A percentile compares a stretch with the other conserved stretches of the same genome.
phyloP scores from a whole-genome alignment of 2,329 filamentous ascomycete species.

The Beauveria brongniartii region DNA sequence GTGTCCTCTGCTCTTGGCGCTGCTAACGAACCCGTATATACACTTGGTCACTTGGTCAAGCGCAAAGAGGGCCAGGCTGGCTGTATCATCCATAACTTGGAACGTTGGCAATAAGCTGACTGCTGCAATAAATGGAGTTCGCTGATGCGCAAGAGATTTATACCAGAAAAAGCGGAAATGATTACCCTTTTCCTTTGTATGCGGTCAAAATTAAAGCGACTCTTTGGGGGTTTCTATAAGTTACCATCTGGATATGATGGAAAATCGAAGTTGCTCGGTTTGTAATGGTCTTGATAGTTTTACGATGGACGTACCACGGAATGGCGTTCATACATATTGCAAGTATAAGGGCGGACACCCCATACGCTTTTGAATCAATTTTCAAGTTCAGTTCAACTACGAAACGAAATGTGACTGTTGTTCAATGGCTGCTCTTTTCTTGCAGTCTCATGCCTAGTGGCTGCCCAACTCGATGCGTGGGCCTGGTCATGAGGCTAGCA shows the following conservation, averaged over 20 bases:
- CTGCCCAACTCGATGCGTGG: too few relatives aligned
- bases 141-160: neutral
- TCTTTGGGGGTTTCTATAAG: neutral
- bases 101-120: conserved; percentile 21
- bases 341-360: too few relatives aligned
- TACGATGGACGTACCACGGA: too few relatives aligned
- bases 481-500: too few relatives aligned
- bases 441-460: too few relatives aligned
- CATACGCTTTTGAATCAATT: too few relatives aligned
- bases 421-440: too few relatives aligned
- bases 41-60: conserved; percentile 62
- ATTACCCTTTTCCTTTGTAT: neutral
- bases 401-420: too few relatives aligned
- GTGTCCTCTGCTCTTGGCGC: conserved; percentile 53
- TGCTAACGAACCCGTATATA: conserved; percentile 68
- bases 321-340: too few relatives aligned
- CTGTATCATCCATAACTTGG: conserved; percentile 27
- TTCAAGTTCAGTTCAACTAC: too few relatives aligned
- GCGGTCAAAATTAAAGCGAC: neutral
- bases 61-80: conserved; percentile 34
- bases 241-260: neutral
- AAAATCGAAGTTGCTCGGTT: neutral
- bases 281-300: too few relatives aligned
- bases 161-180: neutral
- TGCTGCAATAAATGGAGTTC: too few relatives aligned